These are phyloP conservation scores for Camelina hispida DNA, from an alignment of 345 rosid species.

Conservation along the genomic window DNA sequence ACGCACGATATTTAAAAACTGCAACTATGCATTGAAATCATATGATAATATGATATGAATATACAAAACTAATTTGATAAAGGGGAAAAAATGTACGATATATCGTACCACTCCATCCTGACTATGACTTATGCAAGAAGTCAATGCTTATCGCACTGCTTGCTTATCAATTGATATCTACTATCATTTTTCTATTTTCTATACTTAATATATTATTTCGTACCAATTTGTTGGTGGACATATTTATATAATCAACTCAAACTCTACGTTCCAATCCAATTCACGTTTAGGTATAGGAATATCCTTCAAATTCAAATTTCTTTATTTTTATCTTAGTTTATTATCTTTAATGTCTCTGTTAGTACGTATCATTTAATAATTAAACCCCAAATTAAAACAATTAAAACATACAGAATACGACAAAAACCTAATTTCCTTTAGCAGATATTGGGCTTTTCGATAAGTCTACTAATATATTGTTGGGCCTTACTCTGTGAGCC, in stretches of 20 bases:
- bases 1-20: not conserved
- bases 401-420: too few species aligned
- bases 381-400: too few species aligned
- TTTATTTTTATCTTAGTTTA: too few species aligned
- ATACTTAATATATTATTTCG: constrained; percentile 5
- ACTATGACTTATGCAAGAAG: constrained; percentile 36
- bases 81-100: constrained; percentile 35
- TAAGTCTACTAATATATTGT: not conserved
- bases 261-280: not conserved
- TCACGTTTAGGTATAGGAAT: too few species aligned
- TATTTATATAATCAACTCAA: constrained; percentile 3
- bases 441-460: not conserved
- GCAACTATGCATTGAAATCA: constrained; percentile 29
- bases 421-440: too few species aligned
- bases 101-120: constrained; percentile 45
- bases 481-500: not conserved
- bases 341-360: too few species aligned
- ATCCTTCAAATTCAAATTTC: too few species aligned
- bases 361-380: too few species aligned
- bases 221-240: not conserved
- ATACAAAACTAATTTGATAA: constrained; percentile 28
- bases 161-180: constrained; percentile 38
- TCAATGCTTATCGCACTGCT: constrained; percentile 46
- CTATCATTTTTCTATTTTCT: constrained; percentile 35
- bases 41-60: not conserved